phyloP scores from a whole-genome alignment of 176 grass and related monocot species.

The Elymus sibiricus region DNA sequence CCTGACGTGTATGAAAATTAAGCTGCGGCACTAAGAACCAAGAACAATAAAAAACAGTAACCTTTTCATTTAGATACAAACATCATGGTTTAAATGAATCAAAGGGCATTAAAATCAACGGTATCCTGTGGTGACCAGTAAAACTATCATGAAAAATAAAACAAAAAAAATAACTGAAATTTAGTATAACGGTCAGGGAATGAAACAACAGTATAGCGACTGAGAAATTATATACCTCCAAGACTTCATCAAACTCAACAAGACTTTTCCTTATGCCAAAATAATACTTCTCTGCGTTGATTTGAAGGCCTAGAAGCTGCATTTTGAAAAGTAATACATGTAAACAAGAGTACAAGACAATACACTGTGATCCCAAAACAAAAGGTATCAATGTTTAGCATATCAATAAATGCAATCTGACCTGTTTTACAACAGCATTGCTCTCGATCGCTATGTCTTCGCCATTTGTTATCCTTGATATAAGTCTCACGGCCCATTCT shows the following conservation, averaged over 20 bases:
- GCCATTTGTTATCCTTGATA: slow-evolving; percentile 92
- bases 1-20: background rate
- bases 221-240: slow-evolving; percentile 51
- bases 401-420: slow-evolving; percentile 25
- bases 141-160: background rate
- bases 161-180: background rate
- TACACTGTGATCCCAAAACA: slow-evolving; percentile 17
- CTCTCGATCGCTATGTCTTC: slow-evolving; percentile 87
- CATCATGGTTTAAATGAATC: background rate
- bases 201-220: background rate
- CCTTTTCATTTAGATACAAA: background rate
- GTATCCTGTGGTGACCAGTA: background rate
- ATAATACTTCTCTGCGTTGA: slow-evolving; percentile 97
- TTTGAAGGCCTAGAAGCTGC: slow-evolving; percentile 95
- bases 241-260: slow-evolving; percentile 98
- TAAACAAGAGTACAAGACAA: slow-evolving; percentile 30
- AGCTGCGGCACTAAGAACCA: background rate
- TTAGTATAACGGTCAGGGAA: background rate
- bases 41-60: slow-evolving; percentile 12
- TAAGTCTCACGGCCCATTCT: slow-evolving; percentile 88
- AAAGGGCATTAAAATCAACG: background rate
- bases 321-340: background rate
- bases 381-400: background rate
- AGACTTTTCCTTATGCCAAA: slow-evolving; percentile 95
- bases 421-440: slow-evolving; percentile 83